Evolutionary conservation across 305 asterid species (phyloP).

Genomic region (Lippia alba): DNA sequence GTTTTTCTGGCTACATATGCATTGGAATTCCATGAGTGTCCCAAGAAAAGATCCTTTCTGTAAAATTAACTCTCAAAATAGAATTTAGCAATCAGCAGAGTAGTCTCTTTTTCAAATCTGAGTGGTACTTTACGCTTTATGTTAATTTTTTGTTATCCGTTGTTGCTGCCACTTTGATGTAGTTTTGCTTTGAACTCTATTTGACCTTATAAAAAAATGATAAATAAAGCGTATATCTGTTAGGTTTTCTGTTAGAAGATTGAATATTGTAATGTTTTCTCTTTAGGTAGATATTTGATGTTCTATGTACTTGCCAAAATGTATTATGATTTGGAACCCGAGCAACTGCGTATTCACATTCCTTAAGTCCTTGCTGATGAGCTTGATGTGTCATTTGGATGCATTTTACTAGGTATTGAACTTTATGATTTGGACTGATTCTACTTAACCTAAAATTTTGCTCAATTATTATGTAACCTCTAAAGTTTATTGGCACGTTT

Average conservation of each 20-base stretch:
- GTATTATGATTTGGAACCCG: not conserved
- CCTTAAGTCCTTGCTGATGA: slow-evolving; percentile 13
- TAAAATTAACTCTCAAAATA: slow-evolving; percentile 10
- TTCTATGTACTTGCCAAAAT: slow-evolving; percentile 8
- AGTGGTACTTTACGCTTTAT: not conserved
- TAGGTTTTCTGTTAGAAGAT: slow-evolving; percentile 9
- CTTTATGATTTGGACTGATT: slow-evolving; percentile 11
- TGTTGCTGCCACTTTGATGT: no score
- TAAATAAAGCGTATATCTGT: slow-evolving; percentile 7
- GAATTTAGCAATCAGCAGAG: slow-evolving; percentile 9
- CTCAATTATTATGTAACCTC: not conserved
- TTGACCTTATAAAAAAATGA: not conserved
- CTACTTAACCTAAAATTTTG: not conserved
- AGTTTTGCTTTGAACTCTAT: no score
- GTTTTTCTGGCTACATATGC: slow-evolving; percentile 9
- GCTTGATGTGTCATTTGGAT: slow-evolving; percentile 1
- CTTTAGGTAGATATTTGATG: slow-evolving; percentile 10
- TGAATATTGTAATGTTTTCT: slow-evolving; percentile 11
- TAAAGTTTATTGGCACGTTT: not conserved
- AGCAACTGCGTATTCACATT: slow-evolving; percentile 4
- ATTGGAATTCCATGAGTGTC: slow-evolving; percentile 6
- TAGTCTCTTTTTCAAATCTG: not conserved
- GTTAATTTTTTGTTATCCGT: not conserved
- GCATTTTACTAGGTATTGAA: slow-evolving; percentile 3
- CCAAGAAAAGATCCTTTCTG: slow-evolving; percentile 13